phyloP scores from a whole-genome alignment of 2,329 filamentous ascomycete species.

The Tolypocladium guangdongense region DNA sequence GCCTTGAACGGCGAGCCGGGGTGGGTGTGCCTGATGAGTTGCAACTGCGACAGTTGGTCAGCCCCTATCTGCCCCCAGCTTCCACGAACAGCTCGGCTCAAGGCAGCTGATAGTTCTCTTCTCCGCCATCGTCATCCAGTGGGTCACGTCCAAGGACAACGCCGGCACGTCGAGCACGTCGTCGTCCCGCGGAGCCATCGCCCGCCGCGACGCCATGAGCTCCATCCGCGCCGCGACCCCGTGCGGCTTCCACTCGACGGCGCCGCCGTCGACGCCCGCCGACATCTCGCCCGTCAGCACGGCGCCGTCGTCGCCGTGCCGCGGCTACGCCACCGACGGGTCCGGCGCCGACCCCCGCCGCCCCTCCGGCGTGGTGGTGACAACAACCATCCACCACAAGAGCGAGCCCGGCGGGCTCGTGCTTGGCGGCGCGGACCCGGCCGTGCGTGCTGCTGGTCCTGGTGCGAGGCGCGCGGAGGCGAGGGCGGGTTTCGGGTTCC shows the following conservation, averaged over 20 bases:
- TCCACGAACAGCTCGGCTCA: too few relatives aligned
- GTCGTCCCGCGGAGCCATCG: slow-evolving; percentile 4
- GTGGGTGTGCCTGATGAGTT: slow-evolving; percentile 56
- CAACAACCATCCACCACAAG: slow-evolving; percentile 3
- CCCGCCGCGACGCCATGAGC: slow-evolving; percentile 6
- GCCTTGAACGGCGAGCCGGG: slow-evolving; percentile 48
- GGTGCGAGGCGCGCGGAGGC: too few relatives aligned
- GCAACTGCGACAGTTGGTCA: slow-evolving; percentile 45
- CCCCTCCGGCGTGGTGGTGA: slow-evolving; percentile 4
- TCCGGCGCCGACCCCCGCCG: too few relatives aligned
- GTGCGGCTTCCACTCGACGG: slow-evolving; percentile 4
- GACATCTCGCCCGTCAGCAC: slow-evolving; percentile 15
- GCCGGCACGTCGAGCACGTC: slow-evolving; percentile 19
- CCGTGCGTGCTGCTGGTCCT: too few relatives aligned
- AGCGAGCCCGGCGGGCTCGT: too few relatives aligned
- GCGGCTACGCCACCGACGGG: slow-evolving; percentile 6
- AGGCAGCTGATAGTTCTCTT: slow-evolving; percentile 37
- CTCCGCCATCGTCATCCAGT: slow-evolving; percentile 49
- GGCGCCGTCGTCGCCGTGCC: slow-evolving; percentile 6
- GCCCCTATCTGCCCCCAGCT: not conserved
- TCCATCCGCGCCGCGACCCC: slow-evolving; percentile 2
- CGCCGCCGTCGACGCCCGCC: slow-evolving; percentile 10
- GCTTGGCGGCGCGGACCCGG: too few relatives aligned
- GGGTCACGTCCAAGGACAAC: slow-evolving; percentile 40
- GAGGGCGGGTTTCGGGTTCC: too few relatives aligned